Evolutionary conservation across 352 stramenopile species (phyloP).

Genomic region (Globisporangium middletonii): DNA sequence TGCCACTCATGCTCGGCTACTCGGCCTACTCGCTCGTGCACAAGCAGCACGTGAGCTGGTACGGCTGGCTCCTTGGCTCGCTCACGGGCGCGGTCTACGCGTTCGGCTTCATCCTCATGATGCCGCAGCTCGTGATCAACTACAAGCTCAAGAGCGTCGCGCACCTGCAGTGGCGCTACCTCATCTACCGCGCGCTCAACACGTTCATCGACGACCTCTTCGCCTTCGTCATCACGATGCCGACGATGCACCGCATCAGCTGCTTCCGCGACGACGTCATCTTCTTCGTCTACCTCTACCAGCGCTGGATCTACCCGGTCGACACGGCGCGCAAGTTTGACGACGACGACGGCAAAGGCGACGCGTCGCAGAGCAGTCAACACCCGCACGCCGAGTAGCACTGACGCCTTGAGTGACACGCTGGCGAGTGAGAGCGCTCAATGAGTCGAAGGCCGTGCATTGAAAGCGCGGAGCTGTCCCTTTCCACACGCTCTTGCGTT

Average conservation of each 20-base stretch:
- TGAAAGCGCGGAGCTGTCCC: too few species aligned
- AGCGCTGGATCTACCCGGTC: slow-evolving; percentile 89
- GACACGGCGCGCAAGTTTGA: slow-evolving; percentile 48
- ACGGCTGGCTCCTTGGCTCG: slow-evolving; percentile 82
- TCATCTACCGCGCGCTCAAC: slow-evolving; percentile 93
- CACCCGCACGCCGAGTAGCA: neutral
- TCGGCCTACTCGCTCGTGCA: slow-evolving; percentile 78
- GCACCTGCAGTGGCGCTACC: slow-evolving; percentile 90
- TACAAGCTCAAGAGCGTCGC: slow-evolving; percentile 90
- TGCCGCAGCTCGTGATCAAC: slow-evolving; percentile 92
- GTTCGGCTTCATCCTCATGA: slow-evolving; percentile 90
- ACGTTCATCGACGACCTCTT: slow-evolving; percentile 93
- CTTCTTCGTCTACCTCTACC: slow-evolving; percentile 88
- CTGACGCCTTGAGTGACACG: too few species aligned
- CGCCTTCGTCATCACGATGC: slow-evolving; percentile 90
- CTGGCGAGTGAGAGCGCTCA: neutral
- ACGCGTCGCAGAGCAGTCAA: neutral
- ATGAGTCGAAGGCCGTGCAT: too few species aligned
- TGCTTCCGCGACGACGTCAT: slow-evolving; percentile 90
- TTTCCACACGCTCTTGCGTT: too few species aligned
- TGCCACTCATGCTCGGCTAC: slow-evolving; percentile 71
- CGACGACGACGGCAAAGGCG: slow-evolving; percentile 24
- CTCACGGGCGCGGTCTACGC: slow-evolving; percentile 86
- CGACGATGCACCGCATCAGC: slow-evolving; percentile 86
- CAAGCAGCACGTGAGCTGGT: slow-evolving; percentile 78